These are phyloP conservation scores for Ophiostoma angusticollis DNA, from an alignment of 2,329 filamentous ascomycete genomes.

Conservation along the genomic window DNA sequence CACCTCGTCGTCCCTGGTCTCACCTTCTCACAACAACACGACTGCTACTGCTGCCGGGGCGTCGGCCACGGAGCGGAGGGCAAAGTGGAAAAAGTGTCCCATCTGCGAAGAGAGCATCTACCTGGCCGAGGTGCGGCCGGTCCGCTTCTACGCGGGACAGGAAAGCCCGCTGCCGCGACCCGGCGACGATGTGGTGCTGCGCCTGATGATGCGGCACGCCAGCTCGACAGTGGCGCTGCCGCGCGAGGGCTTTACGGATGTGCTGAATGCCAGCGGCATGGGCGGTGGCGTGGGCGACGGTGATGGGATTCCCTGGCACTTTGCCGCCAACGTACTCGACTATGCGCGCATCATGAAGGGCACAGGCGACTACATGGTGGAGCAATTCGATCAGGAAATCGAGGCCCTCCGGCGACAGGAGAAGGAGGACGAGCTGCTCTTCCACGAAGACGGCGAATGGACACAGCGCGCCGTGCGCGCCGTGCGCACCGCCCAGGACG, in stretches of 20 bases:
- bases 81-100: slow-evolving; percentile 77
- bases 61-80: slow-evolving; percentile 1
- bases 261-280: slow-evolving; percentile 43
- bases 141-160: slow-evolving; percentile 83
- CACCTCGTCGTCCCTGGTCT: no score
- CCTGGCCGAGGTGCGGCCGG: slow-evolving; percentile 75
- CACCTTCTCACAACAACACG: slow-evolving; percentile 19
- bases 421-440: slow-evolving; percentile 80
- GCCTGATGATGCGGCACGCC: slow-evolving; percentile 68
- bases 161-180: slow-evolving; percentile 68
- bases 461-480: slow-evolving; percentile 68
- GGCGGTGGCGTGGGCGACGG: neutral
- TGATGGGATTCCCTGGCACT: slow-evolving; percentile 69
- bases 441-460: slow-evolving; percentile 88
- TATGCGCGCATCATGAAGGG: slow-evolving; percentile 95
- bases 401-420: slow-evolving; percentile 62
- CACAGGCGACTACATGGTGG: slow-evolving; percentile 72
- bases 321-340: slow-evolving; percentile 78
- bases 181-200: slow-evolving; percentile 79
- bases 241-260: slow-evolving; percentile 61
- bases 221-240: slow-evolving; percentile 80
- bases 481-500: slow-evolving; percentile 65
- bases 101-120: slow-evolving; percentile 94
- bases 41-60: neutral
- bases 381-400: slow-evolving; percentile 71